Evolutionary conservation across 176 grass and related monocot species (phyloP), one percentile per base, ranked within the genome.

Genomic region (Avena insularis): DNA sequence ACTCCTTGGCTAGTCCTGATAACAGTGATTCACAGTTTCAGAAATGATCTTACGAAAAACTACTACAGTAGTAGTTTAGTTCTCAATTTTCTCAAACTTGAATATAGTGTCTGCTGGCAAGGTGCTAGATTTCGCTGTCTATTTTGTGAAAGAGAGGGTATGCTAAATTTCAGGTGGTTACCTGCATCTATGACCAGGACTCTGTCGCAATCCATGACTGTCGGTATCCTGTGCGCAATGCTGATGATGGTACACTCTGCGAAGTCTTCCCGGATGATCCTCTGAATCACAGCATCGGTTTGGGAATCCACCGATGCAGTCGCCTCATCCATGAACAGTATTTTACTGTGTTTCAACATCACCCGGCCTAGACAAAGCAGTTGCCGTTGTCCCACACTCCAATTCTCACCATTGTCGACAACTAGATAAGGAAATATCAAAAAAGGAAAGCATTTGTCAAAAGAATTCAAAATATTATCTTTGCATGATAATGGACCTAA

Each of bases 211-310:
- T 99, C 97, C 97, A 99, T 99, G 72, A 99, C 97, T 6, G 97
- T 99, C 14, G 97, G 97, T 91, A 99, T 99, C 79, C 97, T 99
- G 84, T 99, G 97, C 9, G 97, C 97, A 80, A 99, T 99, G 85
- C 97, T 99, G 87, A 99, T 99, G 81, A 99, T 99, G 48, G 97
- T 99, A 45, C 97, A 96, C 21, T 89, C 77, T 1, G 90, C 70
- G 25, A 99, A 99, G 76, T 99, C 97, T 87, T 96, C 97, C 69
- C 97, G 78, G 70, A 99, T 99, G 33, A 99, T 99, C 79, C 59
- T 91, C 81, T 99, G 97, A 85, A 99, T 99, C 79, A 96, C 92
- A 19, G 94, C 92, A 66, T 99, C 97, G 2, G 97, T 99, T 87
- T 96, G 97, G 21, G 97, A 99, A 67, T 99, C 97, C 46, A 99